Evolutionary conservation across 2,329 filamentous ascomycete genomes (phyloP).

Genomic region (Didymella exigua): DNA sequence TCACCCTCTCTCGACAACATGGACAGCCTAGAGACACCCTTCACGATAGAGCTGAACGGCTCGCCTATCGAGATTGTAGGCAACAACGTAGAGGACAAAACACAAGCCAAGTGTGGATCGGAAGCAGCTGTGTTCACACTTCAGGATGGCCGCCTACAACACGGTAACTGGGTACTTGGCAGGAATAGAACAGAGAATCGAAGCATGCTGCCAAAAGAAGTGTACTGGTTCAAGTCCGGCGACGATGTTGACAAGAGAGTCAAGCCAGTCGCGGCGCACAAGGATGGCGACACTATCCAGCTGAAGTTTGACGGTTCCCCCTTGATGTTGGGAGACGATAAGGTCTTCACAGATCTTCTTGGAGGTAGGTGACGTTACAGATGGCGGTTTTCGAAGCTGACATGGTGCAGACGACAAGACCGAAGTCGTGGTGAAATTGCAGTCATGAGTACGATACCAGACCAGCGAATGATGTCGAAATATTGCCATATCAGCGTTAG

Average conservation of each 20-base stretch:
- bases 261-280: conserved; percentile 23
- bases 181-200: conserved; percentile 29
- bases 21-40: conserved; percentile 29
- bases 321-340: conserved; percentile 23
- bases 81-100: conserved; percentile 13
- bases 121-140: conserved; percentile 34
- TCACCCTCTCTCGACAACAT: conserved; percentile 22
- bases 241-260: conserved; percentile 14
- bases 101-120: conserved; percentile 27
- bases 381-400: conserved; percentile 2
- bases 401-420: conserved; percentile 1
- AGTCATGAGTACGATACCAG: background rate
- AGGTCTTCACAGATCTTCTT: conserved; percentile 25
- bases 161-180: conserved; percentile 29
- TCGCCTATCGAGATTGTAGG: conserved; percentile 22
- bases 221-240: conserved; percentile 32
- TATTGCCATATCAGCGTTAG: background rate
- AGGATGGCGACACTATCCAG: conserved; percentile 24
- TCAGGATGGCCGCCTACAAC: conserved; percentile 25
- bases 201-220: conserved; percentile 31
- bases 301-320: conserved; percentile 25
- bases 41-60: conserved; percentile 35
- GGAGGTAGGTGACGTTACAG: conserved; percentile 18
- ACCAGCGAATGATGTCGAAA: background rate
- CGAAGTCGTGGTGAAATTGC: conserved; percentile 16